Conservation (phyloP, 352 stramenopile genomes). For the Thraustochytrium striatum region DNA sequence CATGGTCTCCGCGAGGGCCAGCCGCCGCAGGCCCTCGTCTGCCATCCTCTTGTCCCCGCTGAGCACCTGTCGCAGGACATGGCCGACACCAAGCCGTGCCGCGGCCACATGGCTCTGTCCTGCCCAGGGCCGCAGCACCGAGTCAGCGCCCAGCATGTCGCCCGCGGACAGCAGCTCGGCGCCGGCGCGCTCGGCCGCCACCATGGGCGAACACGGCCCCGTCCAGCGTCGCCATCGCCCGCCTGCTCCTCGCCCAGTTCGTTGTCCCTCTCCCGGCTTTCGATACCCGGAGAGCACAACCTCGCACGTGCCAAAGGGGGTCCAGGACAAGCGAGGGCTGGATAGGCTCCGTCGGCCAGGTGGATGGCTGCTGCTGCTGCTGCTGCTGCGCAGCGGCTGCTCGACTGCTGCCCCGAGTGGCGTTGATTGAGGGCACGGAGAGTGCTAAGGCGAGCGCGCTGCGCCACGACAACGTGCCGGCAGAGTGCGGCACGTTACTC, state of each 20-base stretch:
- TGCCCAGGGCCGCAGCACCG: not conserved
- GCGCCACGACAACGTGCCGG: too few relatives aligned
- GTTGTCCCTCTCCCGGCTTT: too few relatives aligned
- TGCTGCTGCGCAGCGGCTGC: too few relatives aligned
- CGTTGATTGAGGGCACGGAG: too few relatives aligned
- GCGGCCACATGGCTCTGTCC: not conserved
- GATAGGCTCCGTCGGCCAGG: too few relatives aligned
- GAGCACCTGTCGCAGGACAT: constrained; percentile 15
- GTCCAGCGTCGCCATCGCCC: not conserved
- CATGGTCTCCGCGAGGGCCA: not conserved
- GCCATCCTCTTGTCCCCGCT: not conserved
- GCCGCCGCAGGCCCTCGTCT: not conserved
- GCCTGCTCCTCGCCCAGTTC: not conserved
- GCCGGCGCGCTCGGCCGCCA: not conserved
- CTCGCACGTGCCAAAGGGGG: too few relatives aligned
- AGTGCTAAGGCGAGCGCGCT: too few relatives aligned
- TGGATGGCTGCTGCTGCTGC: too few relatives aligned
- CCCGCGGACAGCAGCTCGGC: not conserved
- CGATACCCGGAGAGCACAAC: too few relatives aligned
- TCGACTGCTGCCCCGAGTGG: too few relatives aligned
- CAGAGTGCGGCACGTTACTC: too few relatives aligned
- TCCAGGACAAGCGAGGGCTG: too few relatives aligned
- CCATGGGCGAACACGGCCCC: not conserved
- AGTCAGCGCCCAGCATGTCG: not conserved
- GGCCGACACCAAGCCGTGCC: not conserved